Conservation (phyloP, 352 stramenopile species). For the Blastocystis sp. region DNA sequence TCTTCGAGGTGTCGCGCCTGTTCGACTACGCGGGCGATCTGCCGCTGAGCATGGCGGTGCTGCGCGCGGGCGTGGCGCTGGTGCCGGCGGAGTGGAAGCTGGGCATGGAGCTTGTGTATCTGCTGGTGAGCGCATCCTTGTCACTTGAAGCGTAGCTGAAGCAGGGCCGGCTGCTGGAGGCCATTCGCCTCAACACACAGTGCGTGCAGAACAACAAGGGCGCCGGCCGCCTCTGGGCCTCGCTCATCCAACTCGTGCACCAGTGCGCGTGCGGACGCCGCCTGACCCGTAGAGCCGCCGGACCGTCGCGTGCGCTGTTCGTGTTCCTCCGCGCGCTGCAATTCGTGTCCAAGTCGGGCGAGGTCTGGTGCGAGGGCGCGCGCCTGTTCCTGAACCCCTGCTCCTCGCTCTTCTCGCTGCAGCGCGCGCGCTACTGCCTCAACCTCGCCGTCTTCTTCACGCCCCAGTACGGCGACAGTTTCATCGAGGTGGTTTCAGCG, state of each 20-base stretch:
- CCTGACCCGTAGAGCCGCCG: not conserved
- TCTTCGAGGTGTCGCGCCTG: slow-evolving; percentile 1
- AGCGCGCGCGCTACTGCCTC: too few relatives aligned
- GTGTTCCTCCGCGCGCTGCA: not conserved
- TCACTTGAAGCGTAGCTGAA: not conserved
- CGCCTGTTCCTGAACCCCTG: slow-evolving; percentile 40
- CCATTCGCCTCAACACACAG: not conserved
- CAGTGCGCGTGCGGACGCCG: not conserved
- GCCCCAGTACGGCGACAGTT: too few relatives aligned
- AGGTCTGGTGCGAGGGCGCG: slow-evolving; percentile 54
- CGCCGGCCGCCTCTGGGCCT: slow-evolving; percentile 32
- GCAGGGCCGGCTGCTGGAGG: not conserved
- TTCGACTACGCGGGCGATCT: not conserved
- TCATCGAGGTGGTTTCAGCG: slow-evolving; percentile 6
- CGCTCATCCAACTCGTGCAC: slow-evolving; percentile 29
- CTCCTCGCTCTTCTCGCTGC: not conserved
- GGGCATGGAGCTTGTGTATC: not conserved
- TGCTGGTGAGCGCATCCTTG: too few relatives aligned
- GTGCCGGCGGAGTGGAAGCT: slow-evolving; percentile 39
- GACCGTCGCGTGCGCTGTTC: not conserved
- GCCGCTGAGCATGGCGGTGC: not conserved
- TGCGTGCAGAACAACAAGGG: not conserved
- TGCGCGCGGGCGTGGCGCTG: not conserved
- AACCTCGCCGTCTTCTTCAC: too few relatives aligned
- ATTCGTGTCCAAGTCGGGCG: slow-evolving; percentile 37